Percentiles rank a stretch among this genome's conserved stretches.
These are phyloP conservation scores for Beauveria varroae DNA, from an alignment of 2,329 filamentous ascomycete species.

Conservation along the genomic window DNA sequence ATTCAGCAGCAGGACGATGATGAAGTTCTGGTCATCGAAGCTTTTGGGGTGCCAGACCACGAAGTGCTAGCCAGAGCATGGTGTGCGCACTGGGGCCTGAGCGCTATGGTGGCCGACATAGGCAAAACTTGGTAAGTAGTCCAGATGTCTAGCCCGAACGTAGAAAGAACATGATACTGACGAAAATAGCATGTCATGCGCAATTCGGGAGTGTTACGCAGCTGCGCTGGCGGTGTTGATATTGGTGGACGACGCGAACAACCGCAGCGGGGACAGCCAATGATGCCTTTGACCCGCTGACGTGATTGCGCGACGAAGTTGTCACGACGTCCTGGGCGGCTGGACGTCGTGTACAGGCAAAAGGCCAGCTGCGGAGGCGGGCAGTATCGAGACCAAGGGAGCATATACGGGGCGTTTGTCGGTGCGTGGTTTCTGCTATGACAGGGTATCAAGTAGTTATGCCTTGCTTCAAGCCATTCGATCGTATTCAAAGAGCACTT, in stretches of 20 bases:
- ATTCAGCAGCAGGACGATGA: constrained; percentile 46
- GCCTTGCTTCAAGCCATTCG: neutral
- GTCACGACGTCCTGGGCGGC: neutral
- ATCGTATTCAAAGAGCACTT: no score
- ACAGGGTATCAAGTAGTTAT: neutral
- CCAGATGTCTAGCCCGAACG: no score
- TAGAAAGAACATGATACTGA: neutral
- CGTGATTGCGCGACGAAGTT: neutral
- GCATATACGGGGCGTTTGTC: neutral
- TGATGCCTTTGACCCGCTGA: neutral
- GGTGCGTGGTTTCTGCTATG: neutral
- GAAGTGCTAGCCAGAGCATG: constrained; percentile 70
- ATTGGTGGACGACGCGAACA: constrained; percentile 43
- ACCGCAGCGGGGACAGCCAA: neutral
- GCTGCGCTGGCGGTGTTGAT: constrained; percentile 67
- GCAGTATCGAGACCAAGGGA: no score
- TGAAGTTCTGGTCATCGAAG: constrained; percentile 63
- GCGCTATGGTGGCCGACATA: constrained; percentile 62
- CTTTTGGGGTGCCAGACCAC: constrained; percentile 65
- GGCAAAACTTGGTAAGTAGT: constrained; percentile 54
- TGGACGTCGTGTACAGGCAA: neutral
- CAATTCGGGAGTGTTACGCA: constrained; percentile 68
- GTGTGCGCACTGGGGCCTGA: constrained; percentile 69
- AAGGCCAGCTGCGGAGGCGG: neutral
- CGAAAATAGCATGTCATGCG: constrained; percentile 55